Evolutionary conservation across 139 green algal species (phyloP).

Genomic region (Picochlorum sp.): DNA sequence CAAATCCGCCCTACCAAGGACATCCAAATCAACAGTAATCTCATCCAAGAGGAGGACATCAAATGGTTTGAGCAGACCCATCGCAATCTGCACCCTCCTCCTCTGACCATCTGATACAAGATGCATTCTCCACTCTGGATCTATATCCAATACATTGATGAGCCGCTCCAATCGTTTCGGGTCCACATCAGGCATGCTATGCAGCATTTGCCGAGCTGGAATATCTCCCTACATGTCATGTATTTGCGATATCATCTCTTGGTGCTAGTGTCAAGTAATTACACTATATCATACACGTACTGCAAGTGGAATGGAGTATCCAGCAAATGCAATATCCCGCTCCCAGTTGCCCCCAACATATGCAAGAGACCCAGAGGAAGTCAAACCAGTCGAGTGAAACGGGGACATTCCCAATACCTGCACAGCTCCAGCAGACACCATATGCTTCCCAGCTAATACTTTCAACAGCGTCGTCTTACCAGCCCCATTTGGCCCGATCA

Average conservation of each 20-base stretch:
- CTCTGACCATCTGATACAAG: constrained; percentile 86
- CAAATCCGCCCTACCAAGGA: constrained; percentile 84
- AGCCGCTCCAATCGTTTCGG: constrained; percentile 48
- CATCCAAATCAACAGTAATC: constrained; percentile 96
- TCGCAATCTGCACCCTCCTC: constrained; percentile 82
- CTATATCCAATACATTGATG: constrained; percentile 79
- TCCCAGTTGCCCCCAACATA: constrained; percentile 95
- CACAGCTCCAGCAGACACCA: constrained; percentile 58
- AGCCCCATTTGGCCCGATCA: constrained; percentile 79
- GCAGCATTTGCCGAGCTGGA: constrained; percentile 78
- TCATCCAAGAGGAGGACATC: constrained; percentile 84
- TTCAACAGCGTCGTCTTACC: constrained; percentile 85
- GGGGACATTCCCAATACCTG: constrained; percentile 71
- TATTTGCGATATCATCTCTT: not conserved
- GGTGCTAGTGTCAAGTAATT: too few relatives aligned
- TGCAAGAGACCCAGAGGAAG: constrained; percentile 61
- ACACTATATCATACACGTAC: not conserved
- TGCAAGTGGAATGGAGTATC: constrained; percentile 49
- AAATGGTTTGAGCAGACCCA: constrained; percentile 78
- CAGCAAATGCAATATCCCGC: constrained; percentile 87
- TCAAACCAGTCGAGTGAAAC: constrained; percentile 88
- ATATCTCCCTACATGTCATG: constrained; percentile 59
- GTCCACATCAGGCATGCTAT: constrained; percentile 58
- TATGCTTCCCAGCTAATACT: constrained; percentile 85
- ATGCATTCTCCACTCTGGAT: constrained; percentile 73